Conservation (phyloP, 306 rosid genomes). For the Mimosa bimucronata region DNA sequence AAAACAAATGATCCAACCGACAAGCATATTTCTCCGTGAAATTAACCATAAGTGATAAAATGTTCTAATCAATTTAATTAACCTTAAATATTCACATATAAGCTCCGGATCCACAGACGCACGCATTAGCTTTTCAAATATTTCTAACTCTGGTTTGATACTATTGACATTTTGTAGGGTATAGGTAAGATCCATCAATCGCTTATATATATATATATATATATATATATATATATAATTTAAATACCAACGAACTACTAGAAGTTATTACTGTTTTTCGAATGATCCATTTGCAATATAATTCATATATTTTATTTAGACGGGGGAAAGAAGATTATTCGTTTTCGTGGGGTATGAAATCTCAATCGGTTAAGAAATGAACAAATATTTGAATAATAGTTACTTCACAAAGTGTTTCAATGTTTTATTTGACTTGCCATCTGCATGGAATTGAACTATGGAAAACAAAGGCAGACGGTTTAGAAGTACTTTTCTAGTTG, state of each 20-base stretch:
- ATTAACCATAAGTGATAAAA: background rate
- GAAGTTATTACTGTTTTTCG: slow-evolving; percentile 27
- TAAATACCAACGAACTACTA: background rate
- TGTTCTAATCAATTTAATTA: background rate
- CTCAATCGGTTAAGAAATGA: slow-evolving; percentile 55
- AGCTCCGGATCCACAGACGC: background rate
- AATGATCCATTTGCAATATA: slow-evolving; percentile 26
- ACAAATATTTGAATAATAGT: slow-evolving; percentile 27
- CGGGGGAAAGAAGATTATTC: slow-evolving; percentile 32
- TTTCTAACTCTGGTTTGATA: background rate
- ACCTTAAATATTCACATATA: background rate
- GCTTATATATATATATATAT: no score
- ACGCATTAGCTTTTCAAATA: background rate
- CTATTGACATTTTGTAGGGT: background rate
- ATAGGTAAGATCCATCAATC: slow-evolving; percentile 40
- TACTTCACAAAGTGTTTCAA: background rate
- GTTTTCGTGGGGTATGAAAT: slow-evolving; percentile 66
- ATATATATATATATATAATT: no score
- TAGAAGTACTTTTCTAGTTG: slow-evolving; percentile 49
- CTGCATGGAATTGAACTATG: slow-evolving; percentile 46
- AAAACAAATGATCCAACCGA: background rate
- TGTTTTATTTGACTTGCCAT: slow-evolving; percentile 51
- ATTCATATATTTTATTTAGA: slow-evolving; percentile 21
- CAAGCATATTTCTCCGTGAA: background rate
- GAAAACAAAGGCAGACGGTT: slow-evolving; percentile 46